Base-by-base conservation (phyloP, 176 grass and related monocot genomes). In the Triticum turgidum region DNA sequence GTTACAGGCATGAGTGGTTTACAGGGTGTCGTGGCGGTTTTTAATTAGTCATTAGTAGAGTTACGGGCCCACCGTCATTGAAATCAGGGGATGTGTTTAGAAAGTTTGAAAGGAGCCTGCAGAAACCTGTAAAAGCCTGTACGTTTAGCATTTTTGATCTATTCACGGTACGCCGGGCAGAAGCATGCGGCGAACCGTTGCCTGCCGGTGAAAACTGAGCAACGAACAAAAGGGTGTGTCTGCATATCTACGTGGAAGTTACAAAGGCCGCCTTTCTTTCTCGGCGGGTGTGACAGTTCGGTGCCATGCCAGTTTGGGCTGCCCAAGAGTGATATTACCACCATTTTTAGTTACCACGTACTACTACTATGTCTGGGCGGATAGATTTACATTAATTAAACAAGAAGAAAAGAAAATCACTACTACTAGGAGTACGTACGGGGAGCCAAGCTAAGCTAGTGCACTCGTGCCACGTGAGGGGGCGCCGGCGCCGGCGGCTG, bases 261-360 rank as follows among this genome's bases (percentile, higher is more conserved):
- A 75, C 59, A 80, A 41, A 13, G 24, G 44, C 29, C 51, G 15
- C 15, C 51, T 70, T 59, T 79, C 14, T 12, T 24, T 24, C 11
- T 3, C 56, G 15, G 51, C 37, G 44, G 61, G 30, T 30, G 30
- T 30, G 39, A 54, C 51, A 7, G 49, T 54, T 54, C 18, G 49
- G 22, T 33, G 33, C 35, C 38, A 74, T 83, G 35, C 74, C 81
- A 27, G 83, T 62, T 11, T 45, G 83, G 83, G 11, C 49, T 74
- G 37, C 47, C 69, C 59, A 67, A 18, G 47, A 2, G 29, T 58
- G 81, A 25, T 25, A 25, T 25, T 25, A 21, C 81, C 14, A 9
- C 13, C 20, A 20, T 39, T n/a, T 68, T 63, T 45, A 49, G 83
- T 70, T 77, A 69, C 78, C 88, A 76, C 21, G 77, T 30, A 30